A percentile compares a stretch with the other conserved stretches of the same genome.
Conservation (phyloP, 1,284 basidiomycete species). For the Exobasidium rhododendri region DNA sequence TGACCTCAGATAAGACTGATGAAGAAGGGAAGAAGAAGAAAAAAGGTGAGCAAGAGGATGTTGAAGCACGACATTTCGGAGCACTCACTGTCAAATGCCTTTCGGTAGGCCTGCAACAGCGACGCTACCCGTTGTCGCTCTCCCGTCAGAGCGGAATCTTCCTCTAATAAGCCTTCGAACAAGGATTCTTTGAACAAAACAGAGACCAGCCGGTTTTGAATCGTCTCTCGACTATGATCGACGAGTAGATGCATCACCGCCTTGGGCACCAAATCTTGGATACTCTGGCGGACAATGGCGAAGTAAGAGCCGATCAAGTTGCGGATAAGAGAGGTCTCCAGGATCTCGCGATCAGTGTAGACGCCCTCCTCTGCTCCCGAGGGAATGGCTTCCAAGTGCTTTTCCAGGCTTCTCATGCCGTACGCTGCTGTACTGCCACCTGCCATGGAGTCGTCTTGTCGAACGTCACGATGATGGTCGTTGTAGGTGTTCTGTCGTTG, state of each 20-base stretch:
- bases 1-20: slow-evolving; percentile 37
- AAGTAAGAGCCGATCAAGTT: slow-evolving; percentile 95
- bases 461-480: not conserved
- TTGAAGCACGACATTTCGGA: too few relatives aligned
- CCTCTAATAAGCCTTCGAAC: slow-evolving; percentile 85
- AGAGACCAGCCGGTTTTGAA: slow-evolving; percentile 91
- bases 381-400: slow-evolving; percentile 62
- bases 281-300: slow-evolving; percentile 88
- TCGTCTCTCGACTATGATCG: slow-evolving; percentile 90
- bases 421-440: slow-evolving; percentile 82
- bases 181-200: slow-evolving; percentile 76
- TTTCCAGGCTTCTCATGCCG: slow-evolving; percentile 97
- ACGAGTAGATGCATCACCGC: slow-evolving; percentile 67
- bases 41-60: not conserved
- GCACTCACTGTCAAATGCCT: slow-evolving; percentile 60
- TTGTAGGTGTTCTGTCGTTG: slow-evolving; percentile 3
- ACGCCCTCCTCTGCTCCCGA: slow-evolving; percentile 53
- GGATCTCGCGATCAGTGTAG: slow-evolving; percentile 79
- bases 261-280: slow-evolving; percentile 95
- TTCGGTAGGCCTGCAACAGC: slow-evolving; percentile 91
- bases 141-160: slow-evolving; percentile 89
- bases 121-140: slow-evolving; percentile 92
- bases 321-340: slow-evolving; percentile 92
- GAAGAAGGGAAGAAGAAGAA: not conserved
- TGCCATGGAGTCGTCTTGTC: slow-evolving; percentile 56